Conservation (phyloP, 805 yeast species). For the Torulaspora franciscae region DNA sequence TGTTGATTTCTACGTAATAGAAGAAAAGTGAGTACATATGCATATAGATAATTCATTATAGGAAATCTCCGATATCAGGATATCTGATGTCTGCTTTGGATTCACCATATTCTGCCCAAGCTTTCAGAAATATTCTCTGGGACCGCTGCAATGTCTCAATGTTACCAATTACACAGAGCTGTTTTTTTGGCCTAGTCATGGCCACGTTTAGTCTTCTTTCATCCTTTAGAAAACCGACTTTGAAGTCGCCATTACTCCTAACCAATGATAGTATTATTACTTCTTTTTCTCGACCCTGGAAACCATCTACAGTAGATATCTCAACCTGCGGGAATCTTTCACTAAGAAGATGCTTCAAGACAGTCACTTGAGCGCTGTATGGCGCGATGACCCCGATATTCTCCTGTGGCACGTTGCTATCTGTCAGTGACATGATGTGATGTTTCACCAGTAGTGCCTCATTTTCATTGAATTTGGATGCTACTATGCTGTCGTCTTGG, state of each 20-base stretch:
- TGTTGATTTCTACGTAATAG: slow-evolving; percentile 35
- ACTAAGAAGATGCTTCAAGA: slow-evolving; percentile 46
- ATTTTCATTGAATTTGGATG: slow-evolving; percentile 71
- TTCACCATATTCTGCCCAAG: slow-evolving; percentile 70
- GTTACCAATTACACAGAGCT: slow-evolving; percentile 82
- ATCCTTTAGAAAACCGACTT: slow-evolving; percentile 80
- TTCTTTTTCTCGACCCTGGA: slow-evolving; percentile 94
- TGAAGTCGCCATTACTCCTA: slow-evolving; percentile 63
- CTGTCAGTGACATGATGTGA: slow-evolving; percentile 51
- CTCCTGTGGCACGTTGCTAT: slow-evolving; percentile 47
- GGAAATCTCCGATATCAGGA: slow-evolving; percentile 47
- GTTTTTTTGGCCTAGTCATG: slow-evolving; percentile 83
- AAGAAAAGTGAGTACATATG: slow-evolving; percentile 12
- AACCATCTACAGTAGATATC: slow-evolving; percentile 89
- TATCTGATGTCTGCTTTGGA: slow-evolving; percentile 62
- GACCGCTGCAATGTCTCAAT: slow-evolving; percentile 56
- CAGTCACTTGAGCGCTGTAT: slow-evolving; percentile 77
- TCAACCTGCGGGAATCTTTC: slow-evolving; percentile 49
- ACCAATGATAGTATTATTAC: slow-evolving; percentile 76
- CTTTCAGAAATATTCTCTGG: slow-evolving; percentile 44
- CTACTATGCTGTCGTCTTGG: slow-evolving; percentile 30
- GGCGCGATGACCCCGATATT: slow-evolving; percentile 87
- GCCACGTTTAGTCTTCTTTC: slow-evolving; percentile 84
- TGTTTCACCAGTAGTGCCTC: slow-evolving; percentile 60
- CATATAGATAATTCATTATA: slow-evolving; percentile 11